Conservation (phyloP, 768 basidiomycete genomes). For the Mycena crocata region DNA sequence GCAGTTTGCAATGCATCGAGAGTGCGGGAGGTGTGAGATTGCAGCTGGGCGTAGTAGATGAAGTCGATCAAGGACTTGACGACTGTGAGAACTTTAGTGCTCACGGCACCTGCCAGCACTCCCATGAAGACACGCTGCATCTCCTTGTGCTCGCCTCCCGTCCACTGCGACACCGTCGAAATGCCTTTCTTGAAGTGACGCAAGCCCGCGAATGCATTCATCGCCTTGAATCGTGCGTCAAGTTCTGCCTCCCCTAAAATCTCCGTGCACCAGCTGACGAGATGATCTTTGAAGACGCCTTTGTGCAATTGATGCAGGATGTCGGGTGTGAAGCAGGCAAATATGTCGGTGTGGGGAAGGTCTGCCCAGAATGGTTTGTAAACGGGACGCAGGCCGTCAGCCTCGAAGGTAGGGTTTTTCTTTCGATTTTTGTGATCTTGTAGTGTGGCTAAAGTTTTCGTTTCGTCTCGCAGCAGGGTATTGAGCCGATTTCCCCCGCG, state of each 20-base stretch:
- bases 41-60: constrained; percentile 36
- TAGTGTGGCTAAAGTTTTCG: too few relatives aligned
- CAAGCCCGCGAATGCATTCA: constrained; percentile 34
- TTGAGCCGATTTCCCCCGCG: constrained; percentile 19
- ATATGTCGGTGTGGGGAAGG: constrained; percentile 48
- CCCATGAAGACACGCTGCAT: constrained; percentile 31
- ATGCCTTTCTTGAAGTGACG: too few relatives aligned
- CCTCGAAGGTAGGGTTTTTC: too few relatives aligned
- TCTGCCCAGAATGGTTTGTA: constrained; percentile 45
- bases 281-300: constrained; percentile 52
- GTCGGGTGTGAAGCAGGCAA: constrained; percentile 18
- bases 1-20: too few relatives aligned
- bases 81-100: constrained; percentile 15
- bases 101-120: constrained; percentile 32
- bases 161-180: too few relatives aligned
- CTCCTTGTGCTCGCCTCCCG: too few relatives aligned
- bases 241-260: constrained; percentile 38
- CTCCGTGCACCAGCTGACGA: constrained; percentile 42
- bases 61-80: constrained; percentile 39
- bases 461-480: too few relatives aligned
- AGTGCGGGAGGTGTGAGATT: constrained; percentile 28
- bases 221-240: constrained; percentile 42
- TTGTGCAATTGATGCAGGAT: constrained; percentile 55
- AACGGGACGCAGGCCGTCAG: too few relatives aligned
- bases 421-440: too few relatives aligned